Base-by-base conservation (phyloP, 805 yeast genomes). In the Lachancea cidri region DNA sequence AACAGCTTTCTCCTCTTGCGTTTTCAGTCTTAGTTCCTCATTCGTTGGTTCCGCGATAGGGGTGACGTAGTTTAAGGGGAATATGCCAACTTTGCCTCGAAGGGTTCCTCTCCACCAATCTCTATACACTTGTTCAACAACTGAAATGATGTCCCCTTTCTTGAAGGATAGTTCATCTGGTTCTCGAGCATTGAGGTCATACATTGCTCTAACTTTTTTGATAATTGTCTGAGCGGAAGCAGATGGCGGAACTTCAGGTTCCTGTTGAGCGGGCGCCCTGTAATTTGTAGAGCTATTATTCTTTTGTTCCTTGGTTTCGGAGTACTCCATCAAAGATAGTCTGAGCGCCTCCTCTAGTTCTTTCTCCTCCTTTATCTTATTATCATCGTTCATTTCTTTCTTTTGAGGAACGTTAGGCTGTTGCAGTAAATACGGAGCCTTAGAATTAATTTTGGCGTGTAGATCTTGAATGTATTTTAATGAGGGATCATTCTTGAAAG, bases 51-150 rank as follows among this genome's bases (percentile, higher is more conserved):
- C 83, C 1, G 80, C 75, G 4, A 88, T 66, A 2, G 88, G 88
- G 0, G 86, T 75, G 1, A 93, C 98, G 57, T 93, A 91, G 59
- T 91, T 91, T 44, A 86, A 73, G 0, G 98, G 98, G 63, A 91
- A 88, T 11, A 93, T 82, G 15, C 98, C 98, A 38, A 79, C 71
- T 41, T 73, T 74, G 1, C 96, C 96, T 41, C 76, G 72, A 38
- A 91, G 65, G 4, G 91, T 77, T 13, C 98, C 98, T 50, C 86
- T 74, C 83, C 96, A 86, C 98, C 98, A 91, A 57, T 91, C 98
- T 47, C 86, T 73, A 60, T 88, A 89, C 4, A 85, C 95, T 13
- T 83, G 73, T 53, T 89, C 98, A 27, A 89, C 70, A 1, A 93
- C 95, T 1, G 83, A 81, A 36, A 91, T 89, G 11, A 86, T 70